Evolutionary conservation across 176 grass and related monocot species (phyloP).

Genomic region (Eragrostis curvula): DNA sequence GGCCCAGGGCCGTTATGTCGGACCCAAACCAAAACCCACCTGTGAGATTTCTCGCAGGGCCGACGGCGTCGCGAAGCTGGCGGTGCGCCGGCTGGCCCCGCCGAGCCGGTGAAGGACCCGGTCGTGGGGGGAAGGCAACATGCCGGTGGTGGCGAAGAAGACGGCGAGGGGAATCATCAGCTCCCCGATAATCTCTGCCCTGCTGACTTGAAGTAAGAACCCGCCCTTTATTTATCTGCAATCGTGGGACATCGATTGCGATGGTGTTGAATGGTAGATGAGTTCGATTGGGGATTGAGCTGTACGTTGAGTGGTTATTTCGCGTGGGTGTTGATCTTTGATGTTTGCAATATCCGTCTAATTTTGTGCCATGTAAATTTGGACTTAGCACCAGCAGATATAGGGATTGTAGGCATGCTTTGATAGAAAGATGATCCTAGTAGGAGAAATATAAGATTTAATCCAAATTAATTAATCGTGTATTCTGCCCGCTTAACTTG

Average conservation of each 20-base stretch:
- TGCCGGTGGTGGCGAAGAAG: conserved; percentile 50
- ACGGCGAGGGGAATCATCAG: conserved; percentile 46
- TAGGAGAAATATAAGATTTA: background rate
- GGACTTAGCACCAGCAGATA: too few relatives aligned
- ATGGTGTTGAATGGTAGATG: too few relatives aligned
- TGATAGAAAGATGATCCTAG: background rate
- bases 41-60: background rate
- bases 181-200: conserved; percentile 3
- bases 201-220: background rate
- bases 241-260: too few relatives aligned
- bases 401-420: background rate
- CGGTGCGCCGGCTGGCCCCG: background rate
- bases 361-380: background rate
- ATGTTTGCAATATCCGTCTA: background rate
- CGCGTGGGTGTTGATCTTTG: background rate
- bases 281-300: background rate
- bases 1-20: background rate
- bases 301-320: background rate
- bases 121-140: conserved; percentile 34
- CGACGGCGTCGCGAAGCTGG: conserved; percentile 31
- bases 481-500: background rate
- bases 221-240: background rate
- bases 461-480: background rate
- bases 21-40: background rate
- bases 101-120: background rate